Percentiles rank a stretch among this genome's conserved stretches.
Conservation (phyloP, 371 early-diverging fungal species). For the Rhizopus sp. region DNA sequence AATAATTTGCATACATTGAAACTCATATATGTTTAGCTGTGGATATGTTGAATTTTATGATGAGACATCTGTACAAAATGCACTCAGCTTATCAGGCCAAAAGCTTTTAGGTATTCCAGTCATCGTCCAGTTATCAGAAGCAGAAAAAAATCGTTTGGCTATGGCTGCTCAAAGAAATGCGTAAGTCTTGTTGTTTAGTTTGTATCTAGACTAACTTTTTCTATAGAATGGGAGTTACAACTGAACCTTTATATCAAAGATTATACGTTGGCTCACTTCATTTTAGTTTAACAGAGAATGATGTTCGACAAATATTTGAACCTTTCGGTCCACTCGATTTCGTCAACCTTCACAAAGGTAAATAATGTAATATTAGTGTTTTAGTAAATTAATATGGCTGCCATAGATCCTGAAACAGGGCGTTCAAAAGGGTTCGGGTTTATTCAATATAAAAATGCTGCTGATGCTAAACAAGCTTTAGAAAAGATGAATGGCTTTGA, state of each 20-base stretch:
- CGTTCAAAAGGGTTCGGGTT: constrained; percentile 87
- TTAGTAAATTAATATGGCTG: constrained; percentile 1
- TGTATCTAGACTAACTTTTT: constrained; percentile 6
- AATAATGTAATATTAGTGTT: constrained; percentile 1
- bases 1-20: not conserved
- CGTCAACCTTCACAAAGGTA: constrained; percentile 74
- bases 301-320: constrained; percentile 83
- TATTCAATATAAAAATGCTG: constrained; percentile 74
- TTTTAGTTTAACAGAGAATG: constrained; percentile 81
- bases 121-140: constrained; percentile 88
- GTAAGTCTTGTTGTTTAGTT: constrained; percentile 37
- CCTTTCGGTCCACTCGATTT: constrained; percentile 87
- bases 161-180: constrained; percentile 55
- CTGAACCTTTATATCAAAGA: constrained; percentile 60
- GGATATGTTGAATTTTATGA: constrained; percentile 96
- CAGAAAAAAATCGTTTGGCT: constrained; percentile 89
- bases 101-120: constrained; percentile 95
- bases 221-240: constrained; percentile 35
- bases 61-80: constrained; percentile 79
- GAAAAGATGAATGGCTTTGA: constrained; percentile 88
- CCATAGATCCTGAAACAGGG: constrained; percentile 75
- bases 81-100: constrained; percentile 84
- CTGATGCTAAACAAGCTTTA: constrained; percentile 82
- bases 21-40: constrained; percentile 41
- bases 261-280: constrained; percentile 85